Percentiles rank a stretch among this genome's conserved stretches.
Evolutionary conservation across 306 rosid genomes (phyloP).

Genomic region (Rubus idaeus): DNA sequence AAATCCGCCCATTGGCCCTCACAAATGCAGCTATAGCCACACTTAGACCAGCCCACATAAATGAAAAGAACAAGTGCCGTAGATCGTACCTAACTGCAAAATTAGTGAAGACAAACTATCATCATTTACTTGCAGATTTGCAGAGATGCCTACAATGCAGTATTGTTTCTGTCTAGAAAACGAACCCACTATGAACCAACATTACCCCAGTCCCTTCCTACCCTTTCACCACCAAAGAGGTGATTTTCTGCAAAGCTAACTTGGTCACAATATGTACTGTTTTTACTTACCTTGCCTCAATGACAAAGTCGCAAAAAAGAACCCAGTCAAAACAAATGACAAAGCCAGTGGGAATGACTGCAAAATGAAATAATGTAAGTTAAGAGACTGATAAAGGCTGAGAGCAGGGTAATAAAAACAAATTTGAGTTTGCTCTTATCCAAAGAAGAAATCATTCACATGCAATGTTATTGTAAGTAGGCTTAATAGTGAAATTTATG

Average conservation of each 20-base stretch:
- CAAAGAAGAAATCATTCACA: background rate
- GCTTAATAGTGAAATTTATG: no score
- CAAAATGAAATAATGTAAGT: constrained; percentile 28
- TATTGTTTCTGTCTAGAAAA: background rate
- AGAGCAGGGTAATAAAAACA: background rate
- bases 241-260: background rate
- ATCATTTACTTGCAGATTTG: constrained; percentile 4
- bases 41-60: constrained; percentile 84
- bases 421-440: background rate
- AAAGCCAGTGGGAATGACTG: constrained; percentile 92
- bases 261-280: constrained; percentile 1
- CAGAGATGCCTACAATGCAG: background rate
- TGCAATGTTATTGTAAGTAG: no score
- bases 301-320: constrained; percentile 77
- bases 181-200: background rate
- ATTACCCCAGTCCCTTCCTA: background rate
- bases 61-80: constrained; percentile 76
- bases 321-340: constrained; percentile 66
- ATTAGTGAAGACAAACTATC: constrained; percentile 10
- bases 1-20: constrained; percentile 82
- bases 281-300: constrained; percentile 74
- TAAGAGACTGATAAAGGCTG: constrained; percentile 9
- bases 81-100: constrained; percentile 71
- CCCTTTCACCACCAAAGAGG: background rate
- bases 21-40: constrained; percentile 76